Conservation (phyloP, 2,329 filamentous ascomycete genomes). For the Penicillium sclerotigenum region DNA sequence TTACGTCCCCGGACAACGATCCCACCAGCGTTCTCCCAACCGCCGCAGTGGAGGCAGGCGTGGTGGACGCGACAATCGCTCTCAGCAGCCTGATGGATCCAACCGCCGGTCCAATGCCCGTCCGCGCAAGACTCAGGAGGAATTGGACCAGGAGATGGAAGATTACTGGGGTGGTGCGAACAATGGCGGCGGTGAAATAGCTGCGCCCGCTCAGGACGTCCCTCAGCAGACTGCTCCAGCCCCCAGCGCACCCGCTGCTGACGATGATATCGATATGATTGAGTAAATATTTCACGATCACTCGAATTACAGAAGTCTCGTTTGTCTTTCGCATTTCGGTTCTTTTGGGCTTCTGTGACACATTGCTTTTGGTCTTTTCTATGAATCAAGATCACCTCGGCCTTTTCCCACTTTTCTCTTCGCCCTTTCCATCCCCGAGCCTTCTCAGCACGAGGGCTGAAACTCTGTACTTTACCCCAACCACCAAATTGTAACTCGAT, state of each 20-base stretch:
- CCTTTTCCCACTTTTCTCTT: neutral
- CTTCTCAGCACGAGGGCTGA: neutral
- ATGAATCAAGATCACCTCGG: neutral
- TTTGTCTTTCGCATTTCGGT: neutral
- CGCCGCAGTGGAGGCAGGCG: constrained; percentile 49
- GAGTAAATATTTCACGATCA: constrained; percentile 44
- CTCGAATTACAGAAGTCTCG: neutral
- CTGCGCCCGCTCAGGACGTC: constrained; percentile 31
- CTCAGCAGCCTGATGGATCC: constrained; percentile 12
- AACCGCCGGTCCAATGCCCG: constrained; percentile 51
- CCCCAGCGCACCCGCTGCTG: constrained; percentile 21
- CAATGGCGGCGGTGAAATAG: constrained; percentile 34
- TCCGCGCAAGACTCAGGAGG: constrained; percentile 81
- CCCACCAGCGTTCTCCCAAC: constrained; percentile 40
- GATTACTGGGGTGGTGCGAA: constrained; percentile 71
- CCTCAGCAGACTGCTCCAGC: constrained; percentile 28
- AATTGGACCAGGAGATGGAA: constrained; percentile 94
- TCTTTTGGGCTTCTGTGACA: neutral
- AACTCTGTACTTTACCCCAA: constrained; percentile 17
- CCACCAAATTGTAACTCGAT: constrained; percentile 18
- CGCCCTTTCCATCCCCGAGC: neutral
- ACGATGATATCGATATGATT: constrained; percentile 69
- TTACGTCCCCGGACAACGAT: constrained; percentile 65
- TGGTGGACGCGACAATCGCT: constrained; percentile 42
- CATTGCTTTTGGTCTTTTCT: neutral